Percentiles rank a stretch among this genome's conserved stretches.
phyloP scores from a whole-genome alignment of 495 filamentous ascomycete genomes.

The Lophiostoma macrostomum region DNA sequence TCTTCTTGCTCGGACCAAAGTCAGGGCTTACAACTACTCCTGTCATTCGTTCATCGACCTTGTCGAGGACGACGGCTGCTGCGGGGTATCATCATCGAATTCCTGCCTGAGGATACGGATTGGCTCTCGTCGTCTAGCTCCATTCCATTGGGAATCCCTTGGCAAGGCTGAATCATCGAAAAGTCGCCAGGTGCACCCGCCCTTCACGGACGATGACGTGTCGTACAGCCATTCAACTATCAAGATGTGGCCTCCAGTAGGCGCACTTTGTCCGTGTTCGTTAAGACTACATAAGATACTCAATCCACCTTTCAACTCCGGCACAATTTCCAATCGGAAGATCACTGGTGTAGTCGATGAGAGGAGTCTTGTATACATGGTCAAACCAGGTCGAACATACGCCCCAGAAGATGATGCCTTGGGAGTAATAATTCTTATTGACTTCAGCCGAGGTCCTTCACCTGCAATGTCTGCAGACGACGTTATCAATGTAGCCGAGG shows the following conservation, averaged over 20 bases:
- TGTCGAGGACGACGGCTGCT: conserved; percentile 34
- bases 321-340: not conserved
- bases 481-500: no score
- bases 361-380: conserved; percentile 26
- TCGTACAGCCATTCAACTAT: conserved; percentile 21
- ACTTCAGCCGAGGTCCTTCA: conserved; percentile 28
- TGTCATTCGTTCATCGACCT: conserved; percentile 36
- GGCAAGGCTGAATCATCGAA: not conserved
- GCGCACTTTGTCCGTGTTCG: conserved; percentile 20
- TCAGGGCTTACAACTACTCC: conserved; percentile 33
- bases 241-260: conserved; percentile 28
- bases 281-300: conserved; percentile 26
- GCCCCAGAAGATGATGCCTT: conserved; percentile 6
- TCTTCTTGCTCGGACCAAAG: conserved; percentile 33
- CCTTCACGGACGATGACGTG: not conserved
- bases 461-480: no score
- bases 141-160: conserved; percentile 2
- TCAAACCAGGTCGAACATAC: conserved; percentile 12
- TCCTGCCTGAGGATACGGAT: conserved; percentile 30
- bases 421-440: conserved; percentile 22
- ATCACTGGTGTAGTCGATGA: conserved; percentile 28
- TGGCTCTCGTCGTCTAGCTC: conserved; percentile 24
- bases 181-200: not conserved
- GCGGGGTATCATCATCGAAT: not conserved
- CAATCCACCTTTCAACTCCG: conserved; percentile 11